These are phyloP conservation scores for Fusarium sp. DNA, from an alignment of 2,329 filamentous ascomycete genomes.

Conservation along the genomic window DNA sequence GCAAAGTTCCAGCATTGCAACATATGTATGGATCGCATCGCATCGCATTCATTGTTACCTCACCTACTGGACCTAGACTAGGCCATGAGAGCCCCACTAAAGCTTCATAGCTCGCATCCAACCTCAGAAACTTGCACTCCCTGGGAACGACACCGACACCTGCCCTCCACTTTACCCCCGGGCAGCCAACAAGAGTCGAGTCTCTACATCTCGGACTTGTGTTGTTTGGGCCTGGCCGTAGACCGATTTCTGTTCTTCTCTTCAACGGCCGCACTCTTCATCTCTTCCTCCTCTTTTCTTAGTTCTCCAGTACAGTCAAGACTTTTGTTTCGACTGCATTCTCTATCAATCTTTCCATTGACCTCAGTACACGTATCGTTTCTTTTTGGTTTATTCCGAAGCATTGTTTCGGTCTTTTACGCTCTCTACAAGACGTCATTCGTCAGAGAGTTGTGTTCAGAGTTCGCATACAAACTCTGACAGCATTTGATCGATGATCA, in stretches of 20 bases:
- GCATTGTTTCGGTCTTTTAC: slow-evolving; percentile 20
- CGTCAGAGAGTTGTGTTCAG: background rate
- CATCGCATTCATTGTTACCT: slow-evolving; percentile 4
- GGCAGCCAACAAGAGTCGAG: slow-evolving; percentile 16
- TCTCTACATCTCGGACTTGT: slow-evolving; percentile 17
- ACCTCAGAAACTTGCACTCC: background rate
- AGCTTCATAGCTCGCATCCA: slow-evolving; percentile 20
- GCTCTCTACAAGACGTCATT: slow-evolving; percentile 24
- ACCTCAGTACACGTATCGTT: background rate
- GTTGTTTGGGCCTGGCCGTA: slow-evolving; percentile 8
- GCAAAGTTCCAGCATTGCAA: background rate
- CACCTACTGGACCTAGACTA: slow-evolving; percentile 5
- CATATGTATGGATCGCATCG: slow-evolving; percentile 7
- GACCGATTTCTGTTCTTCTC: slow-evolving; percentile 11
- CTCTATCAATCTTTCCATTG: background rate
- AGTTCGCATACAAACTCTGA: slow-evolving; percentile 14
- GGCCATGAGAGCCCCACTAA: slow-evolving; percentile 18
- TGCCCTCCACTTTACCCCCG: slow-evolving; percentile 25
- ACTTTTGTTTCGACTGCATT: slow-evolving; percentile 6
- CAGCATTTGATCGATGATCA: slow-evolving; percentile 10
- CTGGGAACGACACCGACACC: slow-evolving; percentile 15
- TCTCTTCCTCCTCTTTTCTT: slow-evolving; percentile 32
- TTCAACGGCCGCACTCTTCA: slow-evolving; percentile 26
- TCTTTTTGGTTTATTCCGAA: background rate
- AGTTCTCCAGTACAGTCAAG: slow-evolving; percentile 12